phyloP scores from a whole-genome alignment of 2,329 filamentous ascomycete genomes.

The Fusarium transvaalense region DNA sequence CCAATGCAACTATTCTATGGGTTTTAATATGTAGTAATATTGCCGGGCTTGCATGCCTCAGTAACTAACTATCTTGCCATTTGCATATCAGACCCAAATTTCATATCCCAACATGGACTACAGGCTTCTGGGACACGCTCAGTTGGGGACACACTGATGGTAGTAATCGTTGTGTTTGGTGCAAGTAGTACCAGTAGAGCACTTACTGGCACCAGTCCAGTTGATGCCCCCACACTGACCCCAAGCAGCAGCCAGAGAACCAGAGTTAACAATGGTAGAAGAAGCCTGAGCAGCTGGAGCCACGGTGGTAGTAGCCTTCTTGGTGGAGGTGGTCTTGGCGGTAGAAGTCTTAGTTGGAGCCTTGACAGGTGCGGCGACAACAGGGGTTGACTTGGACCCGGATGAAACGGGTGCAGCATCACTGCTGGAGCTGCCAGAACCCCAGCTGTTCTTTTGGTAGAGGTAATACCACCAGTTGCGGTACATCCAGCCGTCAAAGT shows the following conservation, averaged over 20 bases:
- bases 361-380: not conserved
- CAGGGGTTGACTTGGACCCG: not conserved
- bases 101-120: no score
- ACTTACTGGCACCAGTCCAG: constrained; percentile 41
- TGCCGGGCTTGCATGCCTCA: no score
- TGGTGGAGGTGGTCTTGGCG: not conserved
- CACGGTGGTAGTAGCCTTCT: not conserved
- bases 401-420: not conserved
- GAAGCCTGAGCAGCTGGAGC: not conserved
- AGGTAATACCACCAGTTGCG: constrained; percentile 60
- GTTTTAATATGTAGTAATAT: no score
- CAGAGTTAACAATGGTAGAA: not conserved
- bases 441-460: constrained; percentile 46
- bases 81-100: no score
- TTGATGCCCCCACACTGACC: constrained; percentile 42
- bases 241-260: constrained; percentile 7
- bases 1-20: no score
- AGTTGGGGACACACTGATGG: not conserved
- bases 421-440: constrained; percentile 3
- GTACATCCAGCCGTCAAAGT: constrained; percentile 63
- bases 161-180: not conserved
- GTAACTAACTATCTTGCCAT: no score
- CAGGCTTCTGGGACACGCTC: no score
- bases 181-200: constrained; percentile 31
- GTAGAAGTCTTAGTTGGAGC: not conserved